Conservation (phyloP, 208 protist species). For the Crithidia brevicula region DNA sequence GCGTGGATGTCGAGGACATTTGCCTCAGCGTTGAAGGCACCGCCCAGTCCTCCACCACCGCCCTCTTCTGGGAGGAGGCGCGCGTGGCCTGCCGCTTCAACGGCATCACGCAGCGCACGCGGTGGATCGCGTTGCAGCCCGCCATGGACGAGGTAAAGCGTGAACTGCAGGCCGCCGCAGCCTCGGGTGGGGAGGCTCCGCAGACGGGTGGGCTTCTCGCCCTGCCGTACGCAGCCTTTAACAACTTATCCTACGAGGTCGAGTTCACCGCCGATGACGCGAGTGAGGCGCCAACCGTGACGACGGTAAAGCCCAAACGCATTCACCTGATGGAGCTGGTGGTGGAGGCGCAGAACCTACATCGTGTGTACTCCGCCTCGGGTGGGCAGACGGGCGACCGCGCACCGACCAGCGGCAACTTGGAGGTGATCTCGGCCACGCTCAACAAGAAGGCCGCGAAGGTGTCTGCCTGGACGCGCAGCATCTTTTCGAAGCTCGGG, state of each 20-base stretch:
- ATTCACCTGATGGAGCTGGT: slow-evolving; percentile 49
- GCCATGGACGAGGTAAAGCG: slow-evolving; percentile 35
- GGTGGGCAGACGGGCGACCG: slow-evolving; percentile 35
- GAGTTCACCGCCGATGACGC: slow-evolving; percentile 38
- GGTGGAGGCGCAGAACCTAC: slow-evolving; percentile 59
- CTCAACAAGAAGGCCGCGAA: slow-evolving; percentile 47
- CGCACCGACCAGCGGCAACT: slow-evolving; percentile 58
- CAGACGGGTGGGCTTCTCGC: slow-evolving; percentile 27
- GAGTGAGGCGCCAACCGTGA: slow-evolving; percentile 10
- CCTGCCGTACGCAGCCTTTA: slow-evolving; percentile 47
- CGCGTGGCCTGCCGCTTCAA: slow-evolving; percentile 39
- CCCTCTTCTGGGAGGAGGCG: slow-evolving; percentile 62
- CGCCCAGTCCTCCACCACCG: slow-evolving; percentile 21
- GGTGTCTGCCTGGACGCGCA: slow-evolving; percentile 54
- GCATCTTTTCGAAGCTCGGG: slow-evolving; percentile 33
- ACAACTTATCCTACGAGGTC: slow-evolving; percentile 58
- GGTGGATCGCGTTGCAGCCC: slow-evolving; percentile 52
- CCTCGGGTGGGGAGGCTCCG: neutral
- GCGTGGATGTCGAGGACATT: slow-evolving; percentile 59
- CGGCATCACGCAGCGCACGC: slow-evolving; percentile 53
- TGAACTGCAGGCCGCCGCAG: slow-evolving; percentile 1
- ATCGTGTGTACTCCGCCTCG: slow-evolving; percentile 38
- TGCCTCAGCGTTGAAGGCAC: slow-evolving; percentile 38
- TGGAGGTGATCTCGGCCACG: slow-evolving; percentile 53
- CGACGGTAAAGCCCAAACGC: slow-evolving; percentile 45